phyloP scores from a whole-genome alignment of 345 rosid genomes.

The Hibiscus syriacus region DNA sequence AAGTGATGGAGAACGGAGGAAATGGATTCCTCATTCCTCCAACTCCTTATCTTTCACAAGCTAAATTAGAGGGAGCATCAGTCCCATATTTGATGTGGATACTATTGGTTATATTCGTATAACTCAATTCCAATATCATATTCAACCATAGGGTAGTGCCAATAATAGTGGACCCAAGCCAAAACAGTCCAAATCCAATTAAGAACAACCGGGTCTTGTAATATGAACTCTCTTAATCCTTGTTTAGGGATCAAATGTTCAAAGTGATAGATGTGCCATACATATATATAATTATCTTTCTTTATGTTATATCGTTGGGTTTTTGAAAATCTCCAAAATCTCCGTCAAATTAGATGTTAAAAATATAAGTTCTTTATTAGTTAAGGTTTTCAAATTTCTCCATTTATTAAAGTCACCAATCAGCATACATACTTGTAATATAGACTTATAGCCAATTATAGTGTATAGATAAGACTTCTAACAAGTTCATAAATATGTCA shows the following conservation, averaged over 20 bases:
- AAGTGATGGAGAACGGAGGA: background rate
- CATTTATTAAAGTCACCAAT: too few relatives aligned
- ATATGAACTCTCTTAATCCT: background rate
- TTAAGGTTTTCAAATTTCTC: too few relatives aligned
- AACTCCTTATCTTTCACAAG: slow-evolving; percentile 3
- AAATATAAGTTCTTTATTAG: too few relatives aligned
- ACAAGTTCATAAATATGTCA: too few relatives aligned
- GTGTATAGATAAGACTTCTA: too few relatives aligned
- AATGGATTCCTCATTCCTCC: slow-evolving; percentile 14
- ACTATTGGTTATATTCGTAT: background rate
- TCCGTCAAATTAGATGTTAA: too few relatives aligned
- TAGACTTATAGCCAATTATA: too few relatives aligned
- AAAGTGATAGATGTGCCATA: too few relatives aligned
- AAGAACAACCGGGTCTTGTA: background rate
- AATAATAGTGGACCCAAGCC: background rate
- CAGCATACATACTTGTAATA: too few relatives aligned
- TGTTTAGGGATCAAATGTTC: background rate
- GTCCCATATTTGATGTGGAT: background rate
- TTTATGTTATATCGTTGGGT: too few relatives aligned
- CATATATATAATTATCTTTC: slow-evolving; percentile 10
- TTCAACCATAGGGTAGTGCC: background rate
- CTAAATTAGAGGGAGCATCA: background rate
- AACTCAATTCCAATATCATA: background rate
- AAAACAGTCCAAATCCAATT: background rate
- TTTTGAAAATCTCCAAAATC: too few relatives aligned